Evolutionary conservation across 2,329 filamentous ascomycete genomes (phyloP).

Genomic region (Lecanicillium sp.): DNA sequence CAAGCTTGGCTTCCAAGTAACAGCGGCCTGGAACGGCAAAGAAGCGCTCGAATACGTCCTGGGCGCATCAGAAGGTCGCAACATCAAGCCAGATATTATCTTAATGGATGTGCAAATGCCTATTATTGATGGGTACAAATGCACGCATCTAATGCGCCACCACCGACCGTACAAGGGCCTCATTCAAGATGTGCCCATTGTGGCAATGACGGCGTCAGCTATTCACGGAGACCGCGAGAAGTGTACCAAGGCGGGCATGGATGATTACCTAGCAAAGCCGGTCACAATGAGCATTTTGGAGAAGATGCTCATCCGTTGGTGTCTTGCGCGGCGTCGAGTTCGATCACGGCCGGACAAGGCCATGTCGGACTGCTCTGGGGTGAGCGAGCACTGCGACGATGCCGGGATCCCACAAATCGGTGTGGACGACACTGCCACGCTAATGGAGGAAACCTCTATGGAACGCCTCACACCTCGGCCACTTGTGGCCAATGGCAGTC

Average conservation of each 20-base stretch:
- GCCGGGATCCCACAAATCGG: conserved; percentile 31
- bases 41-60: conserved; percentile 69
- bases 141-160: conserved; percentile 65
- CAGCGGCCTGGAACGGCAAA: conserved; percentile 69
- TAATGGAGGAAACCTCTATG: conserved; percentile 13
- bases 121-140: conserved; percentile 69
- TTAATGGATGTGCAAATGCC: conserved; percentile 75
- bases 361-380: conserved; percentile 38
- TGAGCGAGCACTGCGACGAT: conserved; percentile 33
- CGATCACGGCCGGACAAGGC: conserved; percentile 18
- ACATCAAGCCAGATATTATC: conserved; percentile 62
- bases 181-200: conserved; percentile 59
- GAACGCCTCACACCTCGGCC: conserved; percentile 33
- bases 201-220: conserved; percentile 75
- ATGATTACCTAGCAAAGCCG: conserved; percentile 67
- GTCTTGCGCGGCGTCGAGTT: conserved; percentile 24
- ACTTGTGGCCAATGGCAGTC: conserved; percentile 24
- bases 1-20: conserved; percentile 64
- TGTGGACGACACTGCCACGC: conserved; percentile 18
- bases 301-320: conserved; percentile 66
- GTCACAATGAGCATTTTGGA: conserved; percentile 62
- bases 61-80: conserved; percentile 40
- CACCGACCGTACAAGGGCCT: conserved; percentile 56
- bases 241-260: conserved; percentile 67
- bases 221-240: conserved; percentile 72